Evolutionary conservation across 2,329 filamentous ascomycete species (phyloP).

Genomic region (Neopestalotiopsis clavispora): DNA sequence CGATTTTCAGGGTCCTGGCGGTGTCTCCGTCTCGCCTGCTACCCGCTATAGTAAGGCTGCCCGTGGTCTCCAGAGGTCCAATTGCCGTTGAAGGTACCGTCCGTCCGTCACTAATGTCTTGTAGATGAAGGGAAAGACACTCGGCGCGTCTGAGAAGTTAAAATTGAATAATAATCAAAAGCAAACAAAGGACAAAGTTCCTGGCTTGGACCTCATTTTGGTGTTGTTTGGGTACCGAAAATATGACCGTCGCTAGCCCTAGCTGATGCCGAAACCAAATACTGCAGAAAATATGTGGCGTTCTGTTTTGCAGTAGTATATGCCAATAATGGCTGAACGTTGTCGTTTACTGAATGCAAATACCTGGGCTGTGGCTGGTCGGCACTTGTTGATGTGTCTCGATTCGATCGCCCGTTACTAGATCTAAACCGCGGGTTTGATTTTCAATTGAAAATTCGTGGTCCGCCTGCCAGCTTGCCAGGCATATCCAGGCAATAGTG

Average conservation of each 20-base stretch:
- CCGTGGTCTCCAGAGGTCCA: neutral
- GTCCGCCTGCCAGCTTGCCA: neutral
- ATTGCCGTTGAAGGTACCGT: neutral
- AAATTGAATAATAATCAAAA: neutral
- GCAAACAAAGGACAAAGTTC: too few species aligned
- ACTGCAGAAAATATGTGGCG: too few species aligned
- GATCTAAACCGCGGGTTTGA: neutral
- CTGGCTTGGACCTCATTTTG: too few species aligned
- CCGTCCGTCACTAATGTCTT: neutral
- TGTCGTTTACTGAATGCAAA: neutral
- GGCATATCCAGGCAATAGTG: neutral
- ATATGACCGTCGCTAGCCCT: too few species aligned
- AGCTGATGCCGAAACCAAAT: too few species aligned
- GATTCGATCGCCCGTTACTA: neutral
- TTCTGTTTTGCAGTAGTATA: too few species aligned
- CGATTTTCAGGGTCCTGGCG: constrained; percentile 1
- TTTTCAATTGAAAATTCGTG: too few species aligned
- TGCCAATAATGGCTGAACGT: neutral
- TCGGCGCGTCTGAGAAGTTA: neutral
- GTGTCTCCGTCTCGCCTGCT: neutral
- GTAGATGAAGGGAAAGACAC: neutral
- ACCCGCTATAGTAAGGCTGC: constrained; percentile 2
- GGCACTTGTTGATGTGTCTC: neutral
- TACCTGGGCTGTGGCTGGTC: neutral
- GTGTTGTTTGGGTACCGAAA: too few species aligned